Evolutionary conservation across 768 basidiomycete species (phyloP).

Genomic region (Holtermannia corniformis): DNA sequence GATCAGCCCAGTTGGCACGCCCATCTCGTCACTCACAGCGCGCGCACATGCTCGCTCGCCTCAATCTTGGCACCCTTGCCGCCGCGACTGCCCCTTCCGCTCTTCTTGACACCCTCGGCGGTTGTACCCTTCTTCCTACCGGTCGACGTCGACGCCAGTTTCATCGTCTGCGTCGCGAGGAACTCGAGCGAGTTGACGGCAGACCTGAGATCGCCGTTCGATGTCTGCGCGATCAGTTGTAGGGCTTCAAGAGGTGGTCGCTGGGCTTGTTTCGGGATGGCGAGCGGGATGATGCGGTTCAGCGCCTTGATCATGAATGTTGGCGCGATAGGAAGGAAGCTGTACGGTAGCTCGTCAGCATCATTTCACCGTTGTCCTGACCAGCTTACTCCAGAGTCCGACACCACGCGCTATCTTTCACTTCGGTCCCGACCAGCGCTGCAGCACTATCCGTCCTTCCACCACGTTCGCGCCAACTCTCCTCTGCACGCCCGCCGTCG

Average conservation of each 20-base stretch:
- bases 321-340: constrained; percentile 85
- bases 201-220: constrained; percentile 84
- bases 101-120: constrained; percentile 3
- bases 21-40: constrained; percentile 26
- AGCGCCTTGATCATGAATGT: constrained; percentile 76
- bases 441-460: constrained; percentile 46
- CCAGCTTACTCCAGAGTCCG: constrained; percentile 63
- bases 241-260: constrained; percentile 57
- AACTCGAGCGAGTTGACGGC: constrained; percentile 92
- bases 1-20: no score
- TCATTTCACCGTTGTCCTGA: background rate
- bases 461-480: constrained; percentile 48
- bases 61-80: constrained; percentile 33
- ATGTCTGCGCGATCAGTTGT: constrained; percentile 64
- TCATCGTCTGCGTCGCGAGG: constrained; percentile 42
- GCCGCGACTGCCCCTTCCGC: constrained; percentile 31
- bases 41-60: constrained; percentile 34
- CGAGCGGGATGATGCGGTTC: constrained; percentile 51
- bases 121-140: no score
- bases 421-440: constrained; percentile 57
- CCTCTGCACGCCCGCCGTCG: constrained; percentile 55
- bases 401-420: constrained; percentile 64
- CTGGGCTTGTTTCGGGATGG: constrained; percentile 40
- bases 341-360: constrained; percentile 32
- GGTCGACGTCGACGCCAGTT: constrained; percentile 33